These are phyloP conservation scores for Gymnopilus junonius DNA, from an alignment of 768 basidiomycete genomes.

Conservation along the genomic window DNA sequence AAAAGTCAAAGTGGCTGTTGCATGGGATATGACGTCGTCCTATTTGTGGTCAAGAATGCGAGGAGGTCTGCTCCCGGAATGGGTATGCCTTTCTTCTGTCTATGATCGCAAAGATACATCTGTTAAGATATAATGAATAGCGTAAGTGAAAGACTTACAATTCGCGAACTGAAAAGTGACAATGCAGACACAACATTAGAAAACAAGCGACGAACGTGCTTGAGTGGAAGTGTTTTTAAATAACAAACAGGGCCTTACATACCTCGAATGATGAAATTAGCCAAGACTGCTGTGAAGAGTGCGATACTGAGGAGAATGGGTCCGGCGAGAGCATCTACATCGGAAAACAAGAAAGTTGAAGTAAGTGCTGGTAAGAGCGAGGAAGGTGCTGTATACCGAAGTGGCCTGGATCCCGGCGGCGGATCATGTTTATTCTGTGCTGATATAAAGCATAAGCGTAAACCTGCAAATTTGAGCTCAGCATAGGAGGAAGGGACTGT, in stretches of 20 bases:
- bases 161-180: constrained; percentile 53
- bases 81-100: constrained; percentile 26
- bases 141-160: constrained; percentile 41
- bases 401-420: constrained; percentile 83
- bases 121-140: background rate
- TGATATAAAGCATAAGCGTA: constrained; percentile 92
- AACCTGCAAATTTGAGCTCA: constrained; percentile 44
- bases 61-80: constrained; percentile 25
- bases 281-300: constrained; percentile 86
- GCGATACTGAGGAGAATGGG: constrained; percentile 82
- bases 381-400: constrained; percentile 69
- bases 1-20: constrained; percentile 16
- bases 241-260: constrained; percentile 26
- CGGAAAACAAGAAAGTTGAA: background rate
- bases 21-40: constrained; percentile 11
- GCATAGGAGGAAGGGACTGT: background rate
- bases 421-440: constrained; percentile 88
- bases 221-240: constrained; percentile 4
- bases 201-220: constrained; percentile 13
- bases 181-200: constrained; percentile 9
- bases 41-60: constrained; percentile 11
- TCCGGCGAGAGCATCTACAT: constrained; percentile 76
- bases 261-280: constrained; percentile 91
- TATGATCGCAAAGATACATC: background rate
- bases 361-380: background rate